Base-by-base conservation (phyloP, 2,329 filamentous ascomycete genomes). In the Aspergillus phoenicis region DNA sequence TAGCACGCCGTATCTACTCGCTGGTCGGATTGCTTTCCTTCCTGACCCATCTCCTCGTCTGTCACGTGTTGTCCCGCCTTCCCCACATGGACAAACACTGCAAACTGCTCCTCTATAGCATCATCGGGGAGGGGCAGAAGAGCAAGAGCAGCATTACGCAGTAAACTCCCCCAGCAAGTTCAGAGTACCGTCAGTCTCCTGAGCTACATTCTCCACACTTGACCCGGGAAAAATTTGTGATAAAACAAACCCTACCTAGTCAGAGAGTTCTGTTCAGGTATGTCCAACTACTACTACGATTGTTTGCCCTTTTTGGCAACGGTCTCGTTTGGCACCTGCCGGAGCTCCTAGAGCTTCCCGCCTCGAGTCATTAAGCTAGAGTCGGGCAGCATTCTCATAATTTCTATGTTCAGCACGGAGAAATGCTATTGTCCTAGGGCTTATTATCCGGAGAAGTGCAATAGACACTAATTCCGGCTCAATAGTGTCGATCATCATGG, bases 401-500 rank as follows among this genome's bases (percentile, higher is more conserved):
- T 24, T 20, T 22, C 41, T 45, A 24, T 45, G 41, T 13, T 45
- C 22, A 24, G 20, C 41, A 45, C 41, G 10, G 33, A 24, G 20
- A 45, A 45, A 45, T 45, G 20, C 41, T 22, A 45, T 45, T 45
- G 20, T 45, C 41, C 41, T 45, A 36, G 33, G 33, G 33, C 20
- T 45, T 45, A 45, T 45, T 24, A 20, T 24, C 41, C 41, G 41
- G 20, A 51, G 26, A 30, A 30, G 26, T 51, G 26, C 26, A 15
- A 51, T 51, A 30, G 17, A n/a, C 4, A 51, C 55, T 62, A 28
- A 62, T 28, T 6, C 49, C 26, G 24, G 38, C 45, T 39, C 54
- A 67, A 58, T 60, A 47, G 24, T 30, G 30, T 11, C 17, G 11
- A 45, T 55, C 62, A 71, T 13, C 53, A 97, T 97, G 93, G 84